Percentiles rank a stretch among this genome's conserved stretches.
These are phyloP conservation scores for Linderniella brevidens DNA, from an alignment of 257 asterid species.

Conservation along the genomic window DNA sequence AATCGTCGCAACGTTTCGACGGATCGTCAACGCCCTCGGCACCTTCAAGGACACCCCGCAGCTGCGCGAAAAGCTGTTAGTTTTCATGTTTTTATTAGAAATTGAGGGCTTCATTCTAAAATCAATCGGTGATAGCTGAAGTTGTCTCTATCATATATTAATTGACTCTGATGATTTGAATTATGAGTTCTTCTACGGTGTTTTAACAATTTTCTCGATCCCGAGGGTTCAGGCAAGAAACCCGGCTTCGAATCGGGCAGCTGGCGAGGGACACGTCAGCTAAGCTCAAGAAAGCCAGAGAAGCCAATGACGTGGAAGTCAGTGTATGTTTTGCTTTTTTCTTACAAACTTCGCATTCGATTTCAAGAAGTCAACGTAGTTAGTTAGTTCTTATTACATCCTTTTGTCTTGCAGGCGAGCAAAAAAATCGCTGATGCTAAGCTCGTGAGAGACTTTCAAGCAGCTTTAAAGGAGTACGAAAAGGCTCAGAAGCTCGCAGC, in stretches of 20 bases:
- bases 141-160: background rate
- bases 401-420: conserved; percentile 41
- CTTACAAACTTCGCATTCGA: no score
- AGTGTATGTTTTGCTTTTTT: conserved; percentile 27
- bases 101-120: no score
- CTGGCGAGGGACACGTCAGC: conserved; percentile 86
- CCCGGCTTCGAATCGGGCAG: conserved; percentile 72
- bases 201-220: no score
- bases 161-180: no score
- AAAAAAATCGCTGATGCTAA: conserved; percentile 86
- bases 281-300: conserved; percentile 88
- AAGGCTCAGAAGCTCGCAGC: conserved; percentile 59
- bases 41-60: conserved; percentile 92
- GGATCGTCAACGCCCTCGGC: conserved; percentile 86
- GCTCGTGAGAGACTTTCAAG: conserved; percentile 92
- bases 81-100: no score
- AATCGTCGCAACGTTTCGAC: conserved; percentile 74
- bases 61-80: conserved; percentile 93
- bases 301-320: conserved; percentile 53
- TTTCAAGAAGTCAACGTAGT: no score
- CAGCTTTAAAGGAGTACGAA: conserved; percentile 78
- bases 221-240: conserved; percentile 45
- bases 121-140: no score
- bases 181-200: no score
- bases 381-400: background rate